These are phyloP conservation scores for Monosporascus cannonballus DNA, from an alignment of 2,329 filamentous ascomycete genomes.

Conservation along the genomic window DNA sequence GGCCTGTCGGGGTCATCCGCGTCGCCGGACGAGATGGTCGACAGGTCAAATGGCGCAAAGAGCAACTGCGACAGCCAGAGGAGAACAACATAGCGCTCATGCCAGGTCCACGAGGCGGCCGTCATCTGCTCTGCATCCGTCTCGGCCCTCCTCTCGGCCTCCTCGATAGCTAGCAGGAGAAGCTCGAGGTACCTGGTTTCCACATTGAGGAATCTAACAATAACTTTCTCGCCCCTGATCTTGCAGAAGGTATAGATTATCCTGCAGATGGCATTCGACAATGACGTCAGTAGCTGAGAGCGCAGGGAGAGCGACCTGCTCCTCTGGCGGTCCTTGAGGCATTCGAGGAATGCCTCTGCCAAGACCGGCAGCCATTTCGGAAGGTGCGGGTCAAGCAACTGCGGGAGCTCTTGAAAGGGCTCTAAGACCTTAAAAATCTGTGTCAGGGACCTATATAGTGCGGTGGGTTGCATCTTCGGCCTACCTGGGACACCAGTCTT, in stretches of 20 bases:
- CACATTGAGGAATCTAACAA: slow-evolving; percentile 84
- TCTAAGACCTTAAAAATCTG: slow-evolving; percentile 55
- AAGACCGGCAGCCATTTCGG: slow-evolving; percentile 68
- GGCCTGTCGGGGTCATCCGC: slow-evolving; percentile 39
- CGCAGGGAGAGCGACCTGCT: slow-evolving; percentile 32
- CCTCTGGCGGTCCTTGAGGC: slow-evolving; percentile 43
- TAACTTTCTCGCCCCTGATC: slow-evolving; percentile 86
- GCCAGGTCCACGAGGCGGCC: slow-evolving; percentile 58
- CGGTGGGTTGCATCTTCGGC: slow-evolving; percentile 9
- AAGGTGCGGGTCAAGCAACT: slow-evolving; percentile 82
- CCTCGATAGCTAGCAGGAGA: slow-evolving; percentile 69
- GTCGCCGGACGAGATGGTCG: slow-evolving; percentile 67
- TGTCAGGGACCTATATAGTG: slow-evolving; percentile 8
- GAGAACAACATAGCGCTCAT: slow-evolving; percentile 80
- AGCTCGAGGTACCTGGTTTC: slow-evolving; percentile 81
- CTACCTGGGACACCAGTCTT: slow-evolving; percentile 41
- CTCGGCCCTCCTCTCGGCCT: slow-evolving; percentile 34
- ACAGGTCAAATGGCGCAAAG: slow-evolving; percentile 83
- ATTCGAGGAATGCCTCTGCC: slow-evolving; percentile 68
- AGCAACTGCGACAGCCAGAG: slow-evolving; percentile 82
- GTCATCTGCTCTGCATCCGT: slow-evolving; percentile 6
- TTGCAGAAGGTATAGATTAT: slow-evolving; percentile 91
- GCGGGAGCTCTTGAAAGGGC: slow-evolving; percentile 90
- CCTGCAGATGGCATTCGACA: slow-evolving; percentile 67
- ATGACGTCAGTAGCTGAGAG: slow-evolving; percentile 42